Evolutionary conservation across 805 yeast species (phyloP).

Genomic region (Yarrowia sp.): DNA sequence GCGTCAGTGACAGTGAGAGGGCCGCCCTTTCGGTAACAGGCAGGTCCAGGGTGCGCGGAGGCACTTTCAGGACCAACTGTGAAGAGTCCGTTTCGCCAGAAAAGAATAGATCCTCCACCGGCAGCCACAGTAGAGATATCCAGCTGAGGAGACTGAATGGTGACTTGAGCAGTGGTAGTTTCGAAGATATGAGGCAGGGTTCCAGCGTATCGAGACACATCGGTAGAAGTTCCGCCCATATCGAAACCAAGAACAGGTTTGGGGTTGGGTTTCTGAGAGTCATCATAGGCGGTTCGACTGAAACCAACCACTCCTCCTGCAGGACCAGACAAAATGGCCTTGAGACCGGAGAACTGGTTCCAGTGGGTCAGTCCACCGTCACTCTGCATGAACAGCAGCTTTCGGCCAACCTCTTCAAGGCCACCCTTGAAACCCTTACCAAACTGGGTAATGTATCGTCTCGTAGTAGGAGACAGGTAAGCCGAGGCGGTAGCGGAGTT

Average conservation of each 20-base stretch:
- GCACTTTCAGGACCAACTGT: constrained; percentile 89
- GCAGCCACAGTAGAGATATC: constrained; percentile 86
- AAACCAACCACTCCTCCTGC: constrained; percentile 98
- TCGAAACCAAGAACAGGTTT: constrained; percentile 79
- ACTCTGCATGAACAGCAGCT: constrained; percentile 80
- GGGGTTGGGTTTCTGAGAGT: constrained; percentile 47
- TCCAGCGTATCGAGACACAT: constrained; percentile 77
- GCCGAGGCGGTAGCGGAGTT: constrained; percentile 84
- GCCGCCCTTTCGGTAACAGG: constrained; percentile 84
- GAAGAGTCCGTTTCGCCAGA: constrained; percentile 74
- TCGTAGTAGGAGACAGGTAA: constrained; percentile 79
- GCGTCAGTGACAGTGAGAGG: constrained; percentile 89
- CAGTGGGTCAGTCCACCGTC: constrained; percentile 95
- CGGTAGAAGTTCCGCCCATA: constrained; percentile 93
- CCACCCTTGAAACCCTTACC: constrained; percentile 66
- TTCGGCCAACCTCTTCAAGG: constrained; percentile 51
- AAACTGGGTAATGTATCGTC: constrained; percentile 67
- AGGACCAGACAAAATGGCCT: constrained; percentile 92
- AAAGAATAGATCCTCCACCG: constrained; percentile 77
- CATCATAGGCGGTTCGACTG: constrained; percentile 75
- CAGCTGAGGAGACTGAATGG: constrained; percentile 83
- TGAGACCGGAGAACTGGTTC: constrained; percentile 79
- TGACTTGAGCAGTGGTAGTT: constrained; percentile 81
- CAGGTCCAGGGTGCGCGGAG: constrained; percentile 88
- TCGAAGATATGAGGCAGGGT: constrained; percentile 80